Percentiles rank a stretch among this genome's conserved stretches.
phyloP scores from a whole-genome alignment of 805 yeast genomes.

The Starmerella etchellsii region DNA sequence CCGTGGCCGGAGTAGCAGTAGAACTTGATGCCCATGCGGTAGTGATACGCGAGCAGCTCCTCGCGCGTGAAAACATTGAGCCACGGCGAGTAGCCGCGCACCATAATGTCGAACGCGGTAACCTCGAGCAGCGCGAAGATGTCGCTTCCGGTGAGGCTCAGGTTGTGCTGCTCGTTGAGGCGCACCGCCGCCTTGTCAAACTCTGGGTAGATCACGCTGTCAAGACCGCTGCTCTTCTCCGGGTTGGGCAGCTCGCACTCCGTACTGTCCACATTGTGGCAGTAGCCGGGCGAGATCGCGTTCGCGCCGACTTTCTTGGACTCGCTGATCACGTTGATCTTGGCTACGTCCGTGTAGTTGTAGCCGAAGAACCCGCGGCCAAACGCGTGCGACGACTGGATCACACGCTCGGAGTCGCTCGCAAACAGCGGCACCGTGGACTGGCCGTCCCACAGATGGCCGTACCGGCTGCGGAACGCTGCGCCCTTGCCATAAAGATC shows the following conservation, averaged over 20 bases:
- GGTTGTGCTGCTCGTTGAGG: conserved; percentile 23
- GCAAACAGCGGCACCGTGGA: conserved; percentile 35
- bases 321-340: conserved; percentile 37
- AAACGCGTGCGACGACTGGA: conserved; percentile 42
- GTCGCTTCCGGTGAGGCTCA: conserved; percentile 31
- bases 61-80: conserved; percentile 25
- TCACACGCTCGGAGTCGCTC: conserved; percentile 23
- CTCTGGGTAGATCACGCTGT: conserved; percentile 16
- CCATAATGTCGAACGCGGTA: conserved; percentile 42
- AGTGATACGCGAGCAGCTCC: conserved; percentile 23
- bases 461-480: conserved; percentile 34
- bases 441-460: conserved; percentile 30
- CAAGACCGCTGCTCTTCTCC: conserved; percentile 2
- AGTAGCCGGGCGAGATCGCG: conserved; percentile 17
- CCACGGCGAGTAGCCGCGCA: conserved; percentile 35
- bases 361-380: conserved; percentile 47
- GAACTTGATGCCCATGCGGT: conserved; percentile 19
- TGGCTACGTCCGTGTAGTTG: conserved; percentile 29
- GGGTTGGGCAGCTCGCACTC: conserved; percentile 8
- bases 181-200: conserved; percentile 18
- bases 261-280: conserved; percentile 4
- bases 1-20: conserved; percentile 26
- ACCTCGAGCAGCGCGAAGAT: conserved; percentile 32
- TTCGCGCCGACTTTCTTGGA: conserved; percentile 27
- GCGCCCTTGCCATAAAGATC: conserved; percentile 36